Evolutionary conservation across 2,329 filamentous ascomycete species (phyloP), one percentile per base, ranked within the genome.

Genomic region (Endothia cerciana): DNA sequence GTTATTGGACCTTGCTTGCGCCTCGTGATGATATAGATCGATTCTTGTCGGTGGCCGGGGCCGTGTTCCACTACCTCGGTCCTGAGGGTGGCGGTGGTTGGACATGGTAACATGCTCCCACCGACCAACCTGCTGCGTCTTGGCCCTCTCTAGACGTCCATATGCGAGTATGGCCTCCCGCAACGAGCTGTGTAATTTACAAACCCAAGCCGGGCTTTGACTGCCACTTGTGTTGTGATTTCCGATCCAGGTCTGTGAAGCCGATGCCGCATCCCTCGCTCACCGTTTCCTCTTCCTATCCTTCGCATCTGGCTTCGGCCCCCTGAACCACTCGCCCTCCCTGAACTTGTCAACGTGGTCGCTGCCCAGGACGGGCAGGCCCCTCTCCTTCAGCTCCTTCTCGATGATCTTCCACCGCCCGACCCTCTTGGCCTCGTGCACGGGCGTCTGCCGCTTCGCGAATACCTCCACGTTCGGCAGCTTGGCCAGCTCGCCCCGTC

Each of bases 381-480:
- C 70, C 58, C 74, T 74, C 68, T 73, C 72, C 71, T 75, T 70
- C 30, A 74, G 71, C 70, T 78, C 76, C 63, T 72, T 45, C 62
- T 73, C 72, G 40, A 78, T 77, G 41, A 78, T 69, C 76, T 78
- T 78, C 77, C 77, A 78, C 62, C 76, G 73, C 40, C 77, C 77
- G 36, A 75, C 73, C 72, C 72, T 75, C 71, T 75, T 74, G 67
- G 75, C 73, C 71, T 74, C 72, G 69, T 74, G 72, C 41, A 91
- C 87, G 11, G 87, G 85, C 8, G 88, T 93, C 67, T 92, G 81
- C 72, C 89, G 88, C 70, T 84, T 84, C 33, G 78, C 75, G 71
- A 86, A 85, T 28, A 97, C 79, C 71, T 83, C 84, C 53, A 97
- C 89, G 74, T 97, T 97, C 68, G 86, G 80, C 61, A 91, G 78